Conservation (phyloP, 345 rosid species). For the Eucalyptus caleyi region DNA sequence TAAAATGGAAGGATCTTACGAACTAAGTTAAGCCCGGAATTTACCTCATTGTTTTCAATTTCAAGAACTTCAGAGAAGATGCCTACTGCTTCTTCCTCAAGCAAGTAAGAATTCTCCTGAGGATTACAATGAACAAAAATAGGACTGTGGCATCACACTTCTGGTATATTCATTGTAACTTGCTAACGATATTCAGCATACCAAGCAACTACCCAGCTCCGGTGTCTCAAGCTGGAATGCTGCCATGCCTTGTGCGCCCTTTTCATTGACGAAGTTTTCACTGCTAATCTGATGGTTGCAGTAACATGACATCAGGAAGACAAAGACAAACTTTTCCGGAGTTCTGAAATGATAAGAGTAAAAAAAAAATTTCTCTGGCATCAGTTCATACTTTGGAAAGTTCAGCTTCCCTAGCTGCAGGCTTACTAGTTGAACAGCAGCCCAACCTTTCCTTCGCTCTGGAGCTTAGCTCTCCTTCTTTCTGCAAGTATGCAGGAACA, state of each 20-base stretch:
- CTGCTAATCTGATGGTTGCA: not conserved
- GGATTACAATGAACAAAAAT: not conserved
- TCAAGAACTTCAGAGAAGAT: conserved; percentile 26
- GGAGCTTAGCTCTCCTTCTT: not conserved
- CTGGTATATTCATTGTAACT: not conserved
- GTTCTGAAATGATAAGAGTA: not conserved
- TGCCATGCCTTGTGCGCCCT: conserved; percentile 5
- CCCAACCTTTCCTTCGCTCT: conserved; percentile 9
- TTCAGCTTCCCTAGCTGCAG: conserved; percentile 12
- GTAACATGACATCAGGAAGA: not conserved
- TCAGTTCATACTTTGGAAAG: not conserved
- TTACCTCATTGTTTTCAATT: conserved; percentile 32
- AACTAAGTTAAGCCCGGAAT: not conserved
- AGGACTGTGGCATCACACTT: not conserved
- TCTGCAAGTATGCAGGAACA: not conserved
- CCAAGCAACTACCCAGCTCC: conserved; percentile 39
- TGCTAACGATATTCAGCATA: conserved; percentile 5
- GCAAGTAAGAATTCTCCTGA: conserved; percentile 29
- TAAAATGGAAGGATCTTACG: not conserved
- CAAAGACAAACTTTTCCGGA: not conserved
- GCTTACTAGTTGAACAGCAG: not conserved
- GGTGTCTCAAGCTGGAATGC: conserved; percentile 47
- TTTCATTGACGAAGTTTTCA: conserved; percentile 9
- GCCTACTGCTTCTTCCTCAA: conserved; percentile 13
- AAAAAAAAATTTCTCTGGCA: not conserved